A percentile compares a stretch with the other conserved stretches of the same genome.
phyloP scores from a whole-genome alignment of 441 rosid species.

The Populus trichocarpa region DNA sequence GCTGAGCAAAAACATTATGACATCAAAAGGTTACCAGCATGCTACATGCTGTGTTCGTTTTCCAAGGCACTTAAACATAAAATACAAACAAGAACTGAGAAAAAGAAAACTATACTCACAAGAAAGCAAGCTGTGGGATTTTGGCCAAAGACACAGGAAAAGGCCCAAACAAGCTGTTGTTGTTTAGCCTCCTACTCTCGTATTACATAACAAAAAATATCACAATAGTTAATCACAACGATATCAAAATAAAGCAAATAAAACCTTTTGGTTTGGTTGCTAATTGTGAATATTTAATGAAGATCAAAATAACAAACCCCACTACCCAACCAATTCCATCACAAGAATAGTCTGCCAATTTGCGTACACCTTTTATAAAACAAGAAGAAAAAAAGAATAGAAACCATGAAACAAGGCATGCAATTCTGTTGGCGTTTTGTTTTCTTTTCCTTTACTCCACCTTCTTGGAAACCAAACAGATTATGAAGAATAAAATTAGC shows the following conservation, averaged over 20 bases:
- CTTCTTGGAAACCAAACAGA: constrained; percentile 23
- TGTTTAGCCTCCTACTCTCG: constrained; percentile 80
- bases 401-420: not conserved
- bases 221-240: constrained; percentile 17
- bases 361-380: not conserved
- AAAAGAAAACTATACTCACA: constrained; percentile 51
- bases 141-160: constrained; percentile 72
- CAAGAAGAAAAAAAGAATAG: not conserved
- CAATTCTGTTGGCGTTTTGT: not conserved
- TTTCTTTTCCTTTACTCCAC: not conserved
- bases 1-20: not conserved
- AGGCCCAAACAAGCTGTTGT: constrained; percentile 82
- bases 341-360: not conserved
- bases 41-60: constrained; percentile 7
- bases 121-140: constrained; percentile 71
- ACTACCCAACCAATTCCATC: not conserved
- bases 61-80: constrained; percentile 13
- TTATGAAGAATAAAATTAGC: not conserved
- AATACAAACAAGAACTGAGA: constrained; percentile 1
- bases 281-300: not conserved
- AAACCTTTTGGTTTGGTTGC: not conserved
- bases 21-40: constrained; percentile 4
- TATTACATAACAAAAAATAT: constrained; percentile 37
- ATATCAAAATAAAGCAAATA: not conserved
- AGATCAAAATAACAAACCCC: not conserved